A percentile compares a stretch with the other conserved stretches of the same genome.
Conservation (phyloP, 768 basidiomycete species). For the Russula vinacea region DNA sequence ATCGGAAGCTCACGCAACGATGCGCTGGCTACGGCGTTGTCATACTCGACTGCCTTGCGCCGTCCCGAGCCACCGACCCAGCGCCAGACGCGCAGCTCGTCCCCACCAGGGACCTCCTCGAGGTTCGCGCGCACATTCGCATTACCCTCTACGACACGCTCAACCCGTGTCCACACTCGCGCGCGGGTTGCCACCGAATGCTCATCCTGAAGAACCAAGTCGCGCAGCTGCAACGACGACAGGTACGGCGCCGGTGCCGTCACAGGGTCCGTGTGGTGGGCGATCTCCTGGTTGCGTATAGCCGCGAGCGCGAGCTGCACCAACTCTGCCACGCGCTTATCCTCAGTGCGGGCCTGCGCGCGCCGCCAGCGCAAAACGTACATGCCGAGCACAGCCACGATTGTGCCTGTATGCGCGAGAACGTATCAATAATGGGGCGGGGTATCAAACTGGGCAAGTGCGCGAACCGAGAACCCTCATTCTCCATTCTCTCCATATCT, state of each 20-base stretch:
- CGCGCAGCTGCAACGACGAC: conserved; percentile 83
- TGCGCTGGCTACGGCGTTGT: conserved; percentile 31
- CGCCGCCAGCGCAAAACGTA: conserved; percentile 41
- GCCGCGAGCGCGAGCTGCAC: conserved; percentile 78
- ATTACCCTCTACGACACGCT: conserved; percentile 83
- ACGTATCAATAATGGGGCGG: conserved; percentile 2
- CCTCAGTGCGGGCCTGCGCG: conserved; percentile 54
- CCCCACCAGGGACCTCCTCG: conserved; percentile 80
- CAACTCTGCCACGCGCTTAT: conserved; percentile 62
- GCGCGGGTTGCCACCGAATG: conserved; percentile 65
- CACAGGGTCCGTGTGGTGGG: conserved; percentile 79
- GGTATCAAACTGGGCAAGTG: conserved; percentile 14
- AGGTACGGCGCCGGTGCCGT: conserved; percentile 71
- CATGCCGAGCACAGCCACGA: conserved; percentile 29
- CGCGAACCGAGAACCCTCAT: conserved; percentile 58
- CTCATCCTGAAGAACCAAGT: conserved; percentile 78
- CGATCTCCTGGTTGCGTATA: conserved; percentile 77
- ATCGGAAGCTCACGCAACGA: conserved; percentile 22
- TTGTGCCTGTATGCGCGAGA: conserved; percentile 30
- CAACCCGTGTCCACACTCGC: conserved; percentile 78
- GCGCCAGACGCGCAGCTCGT: conserved; percentile 86
- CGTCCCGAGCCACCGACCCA: conserved; percentile 65
- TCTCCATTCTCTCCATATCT: conserved; percentile 68
- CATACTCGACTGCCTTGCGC: conserved; percentile 24
- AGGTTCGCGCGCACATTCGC: conserved; percentile 83